Evolutionary conservation across 306 rosid genomes (phyloP).

Genomic region (Casuarina glauca): DNA sequence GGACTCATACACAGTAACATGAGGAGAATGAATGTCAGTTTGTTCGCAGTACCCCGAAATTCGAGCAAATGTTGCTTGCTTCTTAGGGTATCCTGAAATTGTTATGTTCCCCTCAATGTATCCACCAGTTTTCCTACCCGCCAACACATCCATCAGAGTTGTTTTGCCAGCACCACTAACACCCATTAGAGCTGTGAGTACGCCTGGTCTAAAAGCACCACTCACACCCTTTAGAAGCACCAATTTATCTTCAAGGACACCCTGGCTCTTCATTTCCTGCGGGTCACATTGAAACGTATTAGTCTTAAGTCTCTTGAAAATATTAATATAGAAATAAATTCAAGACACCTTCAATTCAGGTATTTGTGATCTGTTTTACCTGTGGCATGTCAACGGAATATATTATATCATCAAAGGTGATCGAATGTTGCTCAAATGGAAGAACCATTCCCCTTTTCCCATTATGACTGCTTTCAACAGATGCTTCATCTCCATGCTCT

Average conservation of each 20-base stretch:
- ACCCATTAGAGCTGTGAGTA: conserved; percentile 77
- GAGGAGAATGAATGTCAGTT: conserved; percentile 71
- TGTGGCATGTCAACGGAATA: conserved; percentile 59
- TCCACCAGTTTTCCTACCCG: conserved; percentile 71
- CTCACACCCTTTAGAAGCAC: conserved; percentile 61
- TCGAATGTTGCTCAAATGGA: conserved; percentile 52
- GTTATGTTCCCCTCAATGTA: conserved; percentile 49
- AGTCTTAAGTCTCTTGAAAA: background rate
- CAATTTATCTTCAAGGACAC: conserved; percentile 40
- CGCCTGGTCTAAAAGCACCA: conserved; percentile 72
- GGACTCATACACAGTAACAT: conserved; percentile 60
- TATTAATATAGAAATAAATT: conserved; percentile 13
- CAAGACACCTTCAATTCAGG: background rate
- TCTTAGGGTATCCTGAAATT: conserved; percentile 63
- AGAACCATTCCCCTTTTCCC: conserved; percentile 49
- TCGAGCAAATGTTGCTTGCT: conserved; percentile 63
- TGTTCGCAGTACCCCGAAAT: conserved; percentile 67
- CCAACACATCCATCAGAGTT: conserved; percentile 66
- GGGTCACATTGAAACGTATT: too few species aligned
- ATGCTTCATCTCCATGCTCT: conserved; percentile 5
- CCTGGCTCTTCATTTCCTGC: conserved; percentile 61
- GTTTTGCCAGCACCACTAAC: conserved; percentile 79
- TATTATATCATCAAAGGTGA: conserved; percentile 41
- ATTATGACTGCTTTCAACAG: background rate
- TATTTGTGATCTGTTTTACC: conserved; percentile 15